Base-by-base conservation (phyloP, 257 asterid genomes). In the Asclepias syriaca region DNA sequence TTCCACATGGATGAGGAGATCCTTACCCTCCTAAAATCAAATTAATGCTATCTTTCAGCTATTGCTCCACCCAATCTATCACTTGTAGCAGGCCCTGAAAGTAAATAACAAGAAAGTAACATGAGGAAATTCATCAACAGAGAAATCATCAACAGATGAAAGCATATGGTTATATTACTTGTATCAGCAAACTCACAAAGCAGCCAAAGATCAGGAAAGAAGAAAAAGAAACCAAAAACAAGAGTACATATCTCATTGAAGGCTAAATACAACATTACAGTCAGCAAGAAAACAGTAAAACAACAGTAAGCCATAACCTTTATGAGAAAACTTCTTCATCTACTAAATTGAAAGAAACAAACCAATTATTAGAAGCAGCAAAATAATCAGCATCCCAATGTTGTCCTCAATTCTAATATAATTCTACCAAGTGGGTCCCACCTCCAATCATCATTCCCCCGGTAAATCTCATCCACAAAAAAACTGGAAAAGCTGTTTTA, bases 381-480 rank as follows among this genome's bases (percentile, higher is more conserved):
- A 65, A 21, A 13, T n/a, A 34, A 55, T 55, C 51, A 55, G 15
- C 68, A 64, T 40, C 45, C 13, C 18, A 19, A 3, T 65, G 65
- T 66, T 58, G 16, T 12, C 43, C 21, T 0, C 60, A 40, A 34
- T 16, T 64, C 68, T 10, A 34, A 72, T 18, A 51, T 64, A 34
- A 65, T 65, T 14, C 12, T 11, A 68, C 60, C 65, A 81, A 70
- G 77, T 75, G 80, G 81, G 77, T 1, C 83, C 85, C 75, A 63
- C 77, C 50, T 75, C 50, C 65, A 50, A 74, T 70, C 77, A 75
- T 72, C 77, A 68, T 78, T 61, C 49, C 69, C 63, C 56, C 27
- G 27, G 65, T 60, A 72, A 50, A 46, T 37, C 49, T 54, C 34
- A 75, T 68, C 78, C 74, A 59, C 57, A 59, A 5, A 59, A 59